These are phyloP conservation scores for Fusarium austroafricanum DNA, from an alignment of 2,329 filamentous ascomycete genomes.

Conservation along the genomic window DNA sequence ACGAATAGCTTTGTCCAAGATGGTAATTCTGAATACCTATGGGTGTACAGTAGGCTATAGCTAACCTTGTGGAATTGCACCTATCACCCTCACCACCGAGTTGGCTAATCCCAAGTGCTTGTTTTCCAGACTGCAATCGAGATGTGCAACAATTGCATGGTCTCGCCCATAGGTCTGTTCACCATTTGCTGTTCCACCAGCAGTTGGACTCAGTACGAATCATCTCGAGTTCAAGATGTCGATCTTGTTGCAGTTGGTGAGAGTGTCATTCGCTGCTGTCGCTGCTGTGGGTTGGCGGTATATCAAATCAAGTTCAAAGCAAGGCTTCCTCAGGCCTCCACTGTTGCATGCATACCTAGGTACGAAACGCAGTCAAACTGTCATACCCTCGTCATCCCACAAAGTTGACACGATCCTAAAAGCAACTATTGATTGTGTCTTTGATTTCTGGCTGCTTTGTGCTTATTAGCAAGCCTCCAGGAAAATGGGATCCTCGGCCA, in stretches of 20 bases:
- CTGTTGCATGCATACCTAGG: conserved; percentile 25
- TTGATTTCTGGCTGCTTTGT: conserved; percentile 6
- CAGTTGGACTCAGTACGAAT: background rate
- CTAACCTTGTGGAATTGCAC: conserved; percentile 33
- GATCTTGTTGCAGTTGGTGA: conserved; percentile 2
- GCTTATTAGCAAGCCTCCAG: background rate
- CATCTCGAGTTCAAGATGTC: background rate
- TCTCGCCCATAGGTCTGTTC: background rate
- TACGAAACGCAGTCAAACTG: conserved; percentile 27
- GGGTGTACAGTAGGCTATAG: background rate
- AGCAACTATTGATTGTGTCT: conserved; percentile 2
- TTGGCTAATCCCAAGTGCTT: background rate
- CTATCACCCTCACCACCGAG: conserved; percentile 8
- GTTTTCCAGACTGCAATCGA: conserved; percentile 2
- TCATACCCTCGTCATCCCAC: conserved; percentile 43
- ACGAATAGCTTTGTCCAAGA: no score
- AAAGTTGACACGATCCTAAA: conserved; percentile 6
- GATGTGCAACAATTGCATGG: conserved; percentile 3
- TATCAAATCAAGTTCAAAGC: conserved; percentile 23
- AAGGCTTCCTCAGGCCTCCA: background rate
- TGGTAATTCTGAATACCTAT: background rate
- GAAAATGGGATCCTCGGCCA: conserved; percentile 18
- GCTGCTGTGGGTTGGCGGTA: background rate
- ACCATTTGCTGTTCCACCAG: background rate
- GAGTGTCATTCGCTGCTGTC: background rate